Conservation (phyloP, 371 early-diverging fungal genomes). For the Dichotomocladium elegans region DNA sequence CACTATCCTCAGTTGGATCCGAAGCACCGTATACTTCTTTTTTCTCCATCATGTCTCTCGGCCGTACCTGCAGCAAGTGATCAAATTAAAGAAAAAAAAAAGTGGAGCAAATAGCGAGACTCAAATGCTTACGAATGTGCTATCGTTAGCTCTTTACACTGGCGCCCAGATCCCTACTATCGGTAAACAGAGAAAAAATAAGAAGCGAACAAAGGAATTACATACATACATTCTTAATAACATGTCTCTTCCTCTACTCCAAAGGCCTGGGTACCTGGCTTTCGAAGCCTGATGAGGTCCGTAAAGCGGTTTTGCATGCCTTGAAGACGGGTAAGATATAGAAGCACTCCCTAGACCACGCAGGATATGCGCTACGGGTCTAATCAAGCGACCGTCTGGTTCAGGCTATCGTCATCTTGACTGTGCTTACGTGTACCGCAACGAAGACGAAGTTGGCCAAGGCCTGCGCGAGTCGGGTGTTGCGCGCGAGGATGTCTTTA, state of each 20-base stretch:
- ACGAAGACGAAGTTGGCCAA: conserved; percentile 84
- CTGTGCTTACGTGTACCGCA: conserved; percentile 69
- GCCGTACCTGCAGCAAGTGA: conserved; percentile 13
- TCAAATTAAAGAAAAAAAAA: not conserved
- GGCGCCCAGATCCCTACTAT: conserved; percentile 48
- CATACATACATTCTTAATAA: not conserved
- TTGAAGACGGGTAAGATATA: conserved; percentile 43
- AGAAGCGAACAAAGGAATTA: not conserved
- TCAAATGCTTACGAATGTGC: not conserved
- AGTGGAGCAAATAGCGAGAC: not conserved
- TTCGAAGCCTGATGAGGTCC: conserved; percentile 52
- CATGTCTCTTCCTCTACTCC: not conserved
- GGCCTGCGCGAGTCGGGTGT: conserved; percentile 57
- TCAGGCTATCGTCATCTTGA: conserved; percentile 73
- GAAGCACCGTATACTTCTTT: not conserved
- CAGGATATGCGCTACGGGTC: not conserved
- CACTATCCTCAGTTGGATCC: not conserved
- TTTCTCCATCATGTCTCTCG: conserved; percentile 11
- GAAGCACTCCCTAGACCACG: not conserved
- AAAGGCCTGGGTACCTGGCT: conserved; percentile 60
- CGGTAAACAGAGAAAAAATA: conserved; percentile 2
- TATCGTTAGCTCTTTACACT: conserved; percentile 41
- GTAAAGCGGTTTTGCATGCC: conserved; percentile 56
- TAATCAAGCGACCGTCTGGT: not conserved
- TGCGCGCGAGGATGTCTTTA: conserved; percentile 71